A percentile compares a stretch with the other conserved stretches of the same genome.
phyloP scores from a whole-genome alignment of 805 yeast genomes.

The Lipomyces lipofer region DNA sequence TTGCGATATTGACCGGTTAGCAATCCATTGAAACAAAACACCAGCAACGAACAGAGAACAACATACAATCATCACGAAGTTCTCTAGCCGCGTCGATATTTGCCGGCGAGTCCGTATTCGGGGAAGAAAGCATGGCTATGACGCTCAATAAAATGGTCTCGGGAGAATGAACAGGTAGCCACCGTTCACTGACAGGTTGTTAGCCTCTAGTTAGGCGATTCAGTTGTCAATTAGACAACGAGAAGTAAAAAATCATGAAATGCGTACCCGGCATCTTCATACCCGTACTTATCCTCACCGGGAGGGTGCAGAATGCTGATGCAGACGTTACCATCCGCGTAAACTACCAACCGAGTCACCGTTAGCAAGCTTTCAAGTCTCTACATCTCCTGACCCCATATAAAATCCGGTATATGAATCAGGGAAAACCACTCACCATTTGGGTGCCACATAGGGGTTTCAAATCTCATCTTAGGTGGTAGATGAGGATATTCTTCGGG shows the following conservation, averaged over 20 bases:
- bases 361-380: not conserved
- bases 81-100: constrained; percentile 92
- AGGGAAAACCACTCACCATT: too few relatives aligned
- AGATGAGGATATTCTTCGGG: constrained; percentile 70
- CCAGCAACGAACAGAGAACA: not conserved
- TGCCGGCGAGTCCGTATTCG: constrained; percentile 90
- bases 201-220: not conserved
- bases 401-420: too few relatives aligned
- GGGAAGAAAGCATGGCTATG: constrained; percentile 83
- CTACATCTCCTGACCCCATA: too few relatives aligned
- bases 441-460: constrained; percentile 79
- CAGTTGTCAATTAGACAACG: not conserved
- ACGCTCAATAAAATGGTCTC: constrained; percentile 83
- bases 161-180: constrained; percentile 90
- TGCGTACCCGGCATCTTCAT: constrained; percentile 66
- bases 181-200: constrained; percentile 57
- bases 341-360: constrained; percentile 52
- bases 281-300: constrained; percentile 85
- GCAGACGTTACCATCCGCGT: constrained; percentile 83
- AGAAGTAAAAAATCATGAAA: not conserved
- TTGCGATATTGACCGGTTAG: not conserved
- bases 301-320: constrained; percentile 84
- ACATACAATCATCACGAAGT: constrained; percentile 64
- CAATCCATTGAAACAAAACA: not conserved
- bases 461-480: constrained; percentile 64